phyloP scores from a whole-genome alignment of 2,329 filamentous ascomycete species.

The Penicillium janthinellum region DNA sequence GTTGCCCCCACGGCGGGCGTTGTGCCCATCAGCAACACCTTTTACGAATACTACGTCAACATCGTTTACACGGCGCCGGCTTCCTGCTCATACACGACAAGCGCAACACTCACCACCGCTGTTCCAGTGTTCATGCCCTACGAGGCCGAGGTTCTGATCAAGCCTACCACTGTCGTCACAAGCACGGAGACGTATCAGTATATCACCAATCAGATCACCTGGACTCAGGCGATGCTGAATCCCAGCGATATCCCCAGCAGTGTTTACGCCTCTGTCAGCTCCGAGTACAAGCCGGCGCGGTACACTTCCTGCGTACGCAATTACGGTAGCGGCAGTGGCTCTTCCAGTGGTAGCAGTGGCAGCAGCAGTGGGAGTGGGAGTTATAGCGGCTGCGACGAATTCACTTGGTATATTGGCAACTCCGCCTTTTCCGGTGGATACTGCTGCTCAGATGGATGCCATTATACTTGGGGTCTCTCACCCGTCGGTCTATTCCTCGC shows the following conservation, averaged over 20 bases:
- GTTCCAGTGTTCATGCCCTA: slow-evolving; percentile 10
- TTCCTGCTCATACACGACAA: slow-evolving; percentile 16
- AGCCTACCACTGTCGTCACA: slow-evolving; percentile 3
- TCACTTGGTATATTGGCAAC: slow-evolving; percentile 9
- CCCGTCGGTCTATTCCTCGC: slow-evolving; percentile 9
- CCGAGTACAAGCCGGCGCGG: slow-evolving; percentile 6
- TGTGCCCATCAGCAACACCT: slow-evolving; percentile 6
- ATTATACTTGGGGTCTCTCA: slow-evolving; percentile 17
- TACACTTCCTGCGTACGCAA: slow-evolving; percentile 11
- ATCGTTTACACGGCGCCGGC: slow-evolving; percentile 16
- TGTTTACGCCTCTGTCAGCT: slow-evolving; percentile 8
- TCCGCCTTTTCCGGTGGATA: slow-evolving; percentile 13
- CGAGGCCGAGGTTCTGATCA: slow-evolving; percentile 7
- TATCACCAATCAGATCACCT: slow-evolving; percentile 4
- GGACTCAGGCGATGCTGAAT: slow-evolving; percentile 6
- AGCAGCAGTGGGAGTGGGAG: not conserved
- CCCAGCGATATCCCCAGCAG: slow-evolving; percentile 11
- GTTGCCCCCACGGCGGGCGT: slow-evolving; percentile 14
- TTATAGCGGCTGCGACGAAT: slow-evolving; percentile 13
- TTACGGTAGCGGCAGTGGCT: not conserved
- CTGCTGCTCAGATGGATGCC: slow-evolving; percentile 17
- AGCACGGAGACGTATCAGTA: slow-evolving; percentile 10
- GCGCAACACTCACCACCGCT: slow-evolving; percentile 8
- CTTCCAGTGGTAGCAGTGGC: not conserved
- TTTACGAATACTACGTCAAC: slow-evolving; percentile 12